These are phyloP conservation scores for Boletellus ananas DNA, from an alignment of 768 basidiomycete genomes.

Conservation along the genomic window DNA sequence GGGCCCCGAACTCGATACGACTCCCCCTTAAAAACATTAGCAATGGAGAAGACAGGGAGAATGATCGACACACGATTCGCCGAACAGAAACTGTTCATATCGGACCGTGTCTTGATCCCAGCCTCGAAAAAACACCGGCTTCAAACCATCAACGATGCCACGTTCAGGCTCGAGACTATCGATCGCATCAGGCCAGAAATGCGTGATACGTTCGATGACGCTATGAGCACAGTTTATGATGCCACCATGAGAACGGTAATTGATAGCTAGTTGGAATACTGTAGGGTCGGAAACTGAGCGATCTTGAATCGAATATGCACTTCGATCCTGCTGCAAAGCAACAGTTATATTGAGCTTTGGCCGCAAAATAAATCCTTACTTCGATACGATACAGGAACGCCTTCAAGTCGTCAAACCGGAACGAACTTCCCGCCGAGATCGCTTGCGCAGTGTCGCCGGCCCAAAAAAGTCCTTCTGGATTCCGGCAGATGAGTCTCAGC, in stretches of 20 bases:
- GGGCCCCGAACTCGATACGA: constrained; percentile 56
- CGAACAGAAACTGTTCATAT: constrained; percentile 58
- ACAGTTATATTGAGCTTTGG: not conserved
- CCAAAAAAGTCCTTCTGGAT: constrained; percentile 69
- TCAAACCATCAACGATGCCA: constrained; percentile 50
- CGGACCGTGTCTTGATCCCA: constrained; percentile 40
- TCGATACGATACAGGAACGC: constrained; percentile 62
- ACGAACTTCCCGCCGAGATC: constrained; percentile 68
- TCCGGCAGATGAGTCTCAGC: constrained; percentile 55
- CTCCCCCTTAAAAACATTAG: constrained; percentile 36
- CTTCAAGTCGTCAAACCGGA: constrained; percentile 68
- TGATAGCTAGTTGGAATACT: constrained; percentile 56
- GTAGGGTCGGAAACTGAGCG: constrained; percentile 24
- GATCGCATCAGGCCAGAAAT: constrained; percentile 62
- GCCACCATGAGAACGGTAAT: constrained; percentile 70
- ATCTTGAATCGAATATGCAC: constrained; percentile 7
- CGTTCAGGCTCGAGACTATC: constrained; percentile 54
- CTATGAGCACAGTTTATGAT: constrained; percentile 71
- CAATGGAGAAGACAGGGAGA: not conserved
- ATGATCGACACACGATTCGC: constrained; percentile 36
- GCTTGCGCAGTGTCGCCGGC: constrained; percentile 81
- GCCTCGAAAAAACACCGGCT: constrained; percentile 55
- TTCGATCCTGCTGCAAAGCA: constrained; percentile 19
- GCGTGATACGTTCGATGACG: constrained; percentile 54
- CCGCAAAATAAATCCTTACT: constrained; percentile 30